Evolutionary conservation across 805 yeast genomes (phyloP), one percentile per base, ranked within the genome.

Genomic region (Pichia membranifaciens): DNA sequence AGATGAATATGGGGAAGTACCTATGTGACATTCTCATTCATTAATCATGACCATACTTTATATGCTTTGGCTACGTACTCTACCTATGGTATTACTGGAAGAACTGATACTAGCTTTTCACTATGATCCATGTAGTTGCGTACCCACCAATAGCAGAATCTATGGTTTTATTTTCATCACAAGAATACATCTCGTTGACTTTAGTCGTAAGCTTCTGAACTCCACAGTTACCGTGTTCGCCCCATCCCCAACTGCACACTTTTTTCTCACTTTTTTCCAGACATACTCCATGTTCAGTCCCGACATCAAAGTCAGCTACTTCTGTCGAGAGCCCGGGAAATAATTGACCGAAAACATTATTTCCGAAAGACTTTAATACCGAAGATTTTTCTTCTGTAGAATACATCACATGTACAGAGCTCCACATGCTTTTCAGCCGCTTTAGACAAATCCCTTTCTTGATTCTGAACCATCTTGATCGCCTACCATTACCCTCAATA

Each of bases 191-290:
- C 65, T 50, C 64, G 71, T 3, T 72, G 68, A 40, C 67, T 75
- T 41, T 44, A 66, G 33, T 48, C 62, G 3, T 54, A 42, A 17
- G 41, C 44, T 40, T 20, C 28, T 34, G 62, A 59, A 47, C 43
- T 0, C 96, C 96, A 66, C 98, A 91, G 60, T 91, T 91, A 0
- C 99, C 99, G 64, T 91, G 99, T 59, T 93, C 98, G 13, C 96
- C 97, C 99, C 99, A 91, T 0, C 99, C 99, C 98, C 98, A 93
- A 2, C 90, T 75, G 46, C 59, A 68, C 0, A 89, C 82, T 8
- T 48, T 43, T 35, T 63, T 55, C 15, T 60, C 53, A 1, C 39
- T n/a, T 1, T 55, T 44, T 6, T 41, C 22, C 7, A 63, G 59
- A 10, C 77, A 55, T 16, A 89, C 56, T 0, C 93, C 95, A 63